Evolutionary conservation across 495 filamentous ascomycete genomes (phyloP).

Genomic region (Aspergillus sclerotioniger): DNA sequence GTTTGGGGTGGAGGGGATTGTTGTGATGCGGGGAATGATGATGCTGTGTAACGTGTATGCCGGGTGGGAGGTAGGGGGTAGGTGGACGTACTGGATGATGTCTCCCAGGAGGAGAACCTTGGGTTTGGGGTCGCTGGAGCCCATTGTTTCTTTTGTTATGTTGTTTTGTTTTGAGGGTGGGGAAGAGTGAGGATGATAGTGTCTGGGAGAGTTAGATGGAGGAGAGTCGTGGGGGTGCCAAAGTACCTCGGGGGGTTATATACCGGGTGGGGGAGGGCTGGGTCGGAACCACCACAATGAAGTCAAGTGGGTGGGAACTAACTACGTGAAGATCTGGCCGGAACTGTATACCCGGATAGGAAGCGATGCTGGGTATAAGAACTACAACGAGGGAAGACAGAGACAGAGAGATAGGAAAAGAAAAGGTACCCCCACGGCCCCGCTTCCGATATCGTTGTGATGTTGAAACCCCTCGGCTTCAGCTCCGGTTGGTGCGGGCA

Average conservation of each 20-base stretch:
- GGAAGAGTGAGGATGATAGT: background rate
- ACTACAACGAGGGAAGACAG: background rate
- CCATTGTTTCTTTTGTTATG: conserved; percentile 16
- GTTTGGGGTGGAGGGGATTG: background rate
- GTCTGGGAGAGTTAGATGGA: background rate
- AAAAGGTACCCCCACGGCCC: background rate
- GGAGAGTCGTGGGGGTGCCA: background rate
- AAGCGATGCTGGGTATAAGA: background rate
- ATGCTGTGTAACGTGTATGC: background rate
- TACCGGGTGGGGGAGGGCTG: background rate
- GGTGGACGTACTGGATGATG: conserved; percentile 57
- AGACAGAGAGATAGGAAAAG: background rate
- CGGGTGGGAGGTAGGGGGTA: too few species aligned
- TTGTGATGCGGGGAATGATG: background rate
- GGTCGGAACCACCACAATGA: too few species aligned
- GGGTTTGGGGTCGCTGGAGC: conserved; percentile 32
- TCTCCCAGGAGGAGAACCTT: conserved; percentile 57
- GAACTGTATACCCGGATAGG: background rate
- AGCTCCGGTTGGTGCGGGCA: conserved; percentile 1
- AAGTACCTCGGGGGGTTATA: background rate
- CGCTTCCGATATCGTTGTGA: background rate
- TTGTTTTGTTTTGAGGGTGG: background rate
- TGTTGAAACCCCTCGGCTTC: background rate
- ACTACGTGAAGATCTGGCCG: background rate
- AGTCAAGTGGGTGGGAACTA: background rate